phyloP scores from a whole-genome alignment of 768 basidiomycete species.

The Rhizopogon vinicolor region DNA sequence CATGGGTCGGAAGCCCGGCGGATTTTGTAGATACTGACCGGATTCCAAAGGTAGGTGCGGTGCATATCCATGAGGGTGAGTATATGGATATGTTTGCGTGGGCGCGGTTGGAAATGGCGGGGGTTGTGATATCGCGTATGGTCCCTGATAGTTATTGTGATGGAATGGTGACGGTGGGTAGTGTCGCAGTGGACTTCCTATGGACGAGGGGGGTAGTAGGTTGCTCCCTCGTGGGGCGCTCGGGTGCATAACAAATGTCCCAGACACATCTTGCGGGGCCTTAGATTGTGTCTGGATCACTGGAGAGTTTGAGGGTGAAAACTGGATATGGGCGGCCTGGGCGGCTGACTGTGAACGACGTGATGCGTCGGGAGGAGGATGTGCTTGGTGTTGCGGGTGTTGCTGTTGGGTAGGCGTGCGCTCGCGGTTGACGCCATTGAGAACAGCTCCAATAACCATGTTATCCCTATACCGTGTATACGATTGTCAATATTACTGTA shows the following conservation, averaged over 20 bases:
- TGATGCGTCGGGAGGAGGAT: background rate
- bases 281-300: background rate
- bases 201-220: conserved; percentile 8
- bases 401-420: background rate
- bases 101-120: conserved; percentile 22
- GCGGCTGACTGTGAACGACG: background rate
- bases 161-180: conserved; percentile 29
- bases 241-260: background rate
- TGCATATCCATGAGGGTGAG: conserved; percentile 29
- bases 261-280: background rate
- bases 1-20: conserved; percentile 39
- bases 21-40: conserved; percentile 34
- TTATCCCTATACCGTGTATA: background rate
- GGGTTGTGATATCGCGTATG: conserved; percentile 45
- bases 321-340: conserved; percentile 3
- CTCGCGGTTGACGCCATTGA: background rate
- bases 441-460: background rate
- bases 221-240: background rate
- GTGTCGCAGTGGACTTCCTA: conserved; percentile 17
- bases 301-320: background rate
- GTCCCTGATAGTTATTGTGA: conserved; percentile 33
- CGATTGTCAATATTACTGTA: background rate
- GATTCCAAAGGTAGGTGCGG: conserved; percentile 33
- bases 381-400: background rate
- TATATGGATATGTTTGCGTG: conserved; percentile 26